Evolutionary conservation across 768 basidiomycete species (phyloP), one percentile per base, ranked within the genome.

Genomic region (Boletus rubroflammeus): DNA sequence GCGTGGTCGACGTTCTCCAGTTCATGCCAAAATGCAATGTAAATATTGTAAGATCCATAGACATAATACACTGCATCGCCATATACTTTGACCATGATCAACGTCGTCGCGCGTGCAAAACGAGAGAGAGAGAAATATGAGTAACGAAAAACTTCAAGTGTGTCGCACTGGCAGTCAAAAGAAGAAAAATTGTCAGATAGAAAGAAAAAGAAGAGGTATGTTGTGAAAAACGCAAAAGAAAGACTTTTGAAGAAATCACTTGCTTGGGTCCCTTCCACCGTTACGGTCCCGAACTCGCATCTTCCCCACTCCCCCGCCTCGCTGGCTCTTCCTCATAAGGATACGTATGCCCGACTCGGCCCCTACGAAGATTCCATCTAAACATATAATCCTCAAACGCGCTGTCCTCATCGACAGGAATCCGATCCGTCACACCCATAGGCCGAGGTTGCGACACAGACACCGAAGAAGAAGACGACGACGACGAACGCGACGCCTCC

Each of bases 341-440:
- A 46, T 46, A 48, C 23, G 17, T 1, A 6, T 29, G 48, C 6
- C 36, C 57, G 3, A 26, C 5, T 11, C 48, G 41, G 13, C 47
- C 25, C 5, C 56, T 23, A 0, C 44, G 51, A 14, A 36, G 3
- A 8, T 29, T 17, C 63, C 63, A 64, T 15, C 58, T 56, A 54
- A 61, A 58, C 47, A 52, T 34, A 23, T 36, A 46, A 0, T 65
- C 64, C 2, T 66, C 64, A 19, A 60, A 57, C 41, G 38, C 6
- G 10, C 40, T 34, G 6, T 65, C 64, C 31, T 67, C 65, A 0
- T 66, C 57, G 8, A 64, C 42, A 0, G 63, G 65, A 42, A 67
- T 36, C 19, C 66, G 65, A 15, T 44, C 55, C 47, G 52, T 28
- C 19, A 67, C 34, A 10, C 62, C 50, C 47, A 51, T 44, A 2